Evolutionary conservation across 1,284 basidiomycete genomes (phyloP).

Genomic region (Leccinum ponderosum): DNA sequence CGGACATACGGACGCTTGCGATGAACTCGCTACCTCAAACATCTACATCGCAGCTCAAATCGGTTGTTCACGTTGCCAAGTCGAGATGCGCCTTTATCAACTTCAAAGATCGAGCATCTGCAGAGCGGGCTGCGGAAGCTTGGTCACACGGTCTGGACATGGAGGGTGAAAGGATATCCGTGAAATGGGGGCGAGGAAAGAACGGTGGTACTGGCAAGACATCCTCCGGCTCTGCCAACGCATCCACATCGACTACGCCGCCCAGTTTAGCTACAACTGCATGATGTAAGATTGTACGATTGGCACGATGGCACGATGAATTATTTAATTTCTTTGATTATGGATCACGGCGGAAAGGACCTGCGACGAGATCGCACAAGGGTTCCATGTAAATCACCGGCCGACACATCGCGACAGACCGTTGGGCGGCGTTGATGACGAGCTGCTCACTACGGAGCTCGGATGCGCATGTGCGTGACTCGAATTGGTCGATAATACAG

Average conservation of each 20-base stretch:
- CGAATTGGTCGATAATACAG: slow-evolving; percentile 50
- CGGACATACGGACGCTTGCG: slow-evolving; percentile 76
- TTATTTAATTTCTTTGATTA: slow-evolving; percentile 3
- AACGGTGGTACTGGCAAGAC: slow-evolving; percentile 23
- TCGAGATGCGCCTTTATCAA: slow-evolving; percentile 91
- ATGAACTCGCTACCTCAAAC: slow-evolving; percentile 71
- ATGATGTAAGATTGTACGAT: slow-evolving; percentile 13
- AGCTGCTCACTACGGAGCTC: slow-evolving; percentile 12
- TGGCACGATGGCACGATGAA: not conserved
- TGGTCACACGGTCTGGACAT: slow-evolving; percentile 89
- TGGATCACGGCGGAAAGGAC: not conserved
- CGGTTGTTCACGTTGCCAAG: slow-evolving; percentile 84
- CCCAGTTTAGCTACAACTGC: slow-evolving; percentile 6
- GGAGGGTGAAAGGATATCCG: slow-evolving; percentile 69
- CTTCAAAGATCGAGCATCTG: slow-evolving; percentile 78
- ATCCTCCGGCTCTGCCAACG: slow-evolving; percentile 2
- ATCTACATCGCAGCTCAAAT: slow-evolving; percentile 71
- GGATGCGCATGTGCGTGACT: slow-evolving; percentile 36
- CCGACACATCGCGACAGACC: not conserved
- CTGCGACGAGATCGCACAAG: not conserved
- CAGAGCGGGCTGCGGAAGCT: slow-evolving; percentile 85
- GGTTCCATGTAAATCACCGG: not conserved
- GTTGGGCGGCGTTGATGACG: not conserved
- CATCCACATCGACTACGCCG: not conserved
- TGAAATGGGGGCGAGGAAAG: slow-evolving; percentile 88